phyloP scores from a whole-genome alignment of 2,329 filamentous ascomycete genomes.

The Diaporthe capsici region DNA sequence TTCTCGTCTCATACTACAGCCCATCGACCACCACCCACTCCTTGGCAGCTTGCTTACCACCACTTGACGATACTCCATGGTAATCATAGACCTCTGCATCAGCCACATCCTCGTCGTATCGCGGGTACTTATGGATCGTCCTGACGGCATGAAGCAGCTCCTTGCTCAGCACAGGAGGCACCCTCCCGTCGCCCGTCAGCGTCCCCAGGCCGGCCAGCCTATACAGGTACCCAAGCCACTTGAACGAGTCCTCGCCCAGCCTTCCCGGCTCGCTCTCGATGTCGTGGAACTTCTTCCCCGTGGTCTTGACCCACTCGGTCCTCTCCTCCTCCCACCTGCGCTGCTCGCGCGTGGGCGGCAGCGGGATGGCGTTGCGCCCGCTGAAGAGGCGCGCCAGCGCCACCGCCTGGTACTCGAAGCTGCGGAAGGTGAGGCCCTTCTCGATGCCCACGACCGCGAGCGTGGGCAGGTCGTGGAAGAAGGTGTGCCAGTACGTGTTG shows the following conservation, averaged over 20 bases:
- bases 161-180: conserved; percentile 60
- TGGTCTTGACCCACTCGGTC: conserved; percentile 46
- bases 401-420: conserved; percentile 70
- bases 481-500: conserved; percentile 66
- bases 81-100: background rate
- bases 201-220: conserved; percentile 63
- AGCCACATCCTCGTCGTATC: conserved; percentile 46
- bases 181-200: conserved; percentile 61
- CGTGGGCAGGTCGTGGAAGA: conserved; percentile 62
- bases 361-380: conserved; percentile 53
- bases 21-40: conserved; percentile 12
- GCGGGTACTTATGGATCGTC: conserved; percentile 63
- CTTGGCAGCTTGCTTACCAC: background rate
- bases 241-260: conserved; percentile 57
- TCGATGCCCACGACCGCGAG: conserved; percentile 67
- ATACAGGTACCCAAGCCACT: conserved; percentile 62
- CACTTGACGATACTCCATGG: background rate
- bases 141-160: conserved; percentile 64
- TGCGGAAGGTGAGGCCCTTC: conserved; percentile 65
- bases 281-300: conserved; percentile 65
- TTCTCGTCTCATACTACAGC: background rate
- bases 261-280: conserved; percentile 63
- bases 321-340: conserved; percentile 62
- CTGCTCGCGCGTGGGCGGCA: conserved; percentile 58
- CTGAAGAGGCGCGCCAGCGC: conserved; percentile 65